Evolutionary conservation across 2,329 filamentous ascomycete genomes (phyloP), one percentile per base, ranked within the genome.

Genomic region (Colletotrichum sp.): DNA sequence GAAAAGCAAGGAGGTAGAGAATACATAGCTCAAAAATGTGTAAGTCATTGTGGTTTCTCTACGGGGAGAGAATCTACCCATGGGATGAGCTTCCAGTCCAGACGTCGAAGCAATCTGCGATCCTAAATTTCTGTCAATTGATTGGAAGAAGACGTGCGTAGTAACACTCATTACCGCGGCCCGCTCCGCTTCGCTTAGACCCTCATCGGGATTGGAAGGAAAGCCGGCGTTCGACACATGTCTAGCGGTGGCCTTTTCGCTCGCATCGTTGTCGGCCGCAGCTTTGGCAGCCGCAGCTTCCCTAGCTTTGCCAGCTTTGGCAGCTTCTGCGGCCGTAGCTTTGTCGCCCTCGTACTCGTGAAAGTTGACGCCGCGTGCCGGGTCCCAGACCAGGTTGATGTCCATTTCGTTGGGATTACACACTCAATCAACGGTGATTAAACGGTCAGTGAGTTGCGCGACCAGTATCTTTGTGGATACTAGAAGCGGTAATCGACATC

Each of bases 1-100:
- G 85, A 77, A 90, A 92, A 79, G 88, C 90, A 6, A 91, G 84
- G 3, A 92, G 83, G 97, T 95, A 77, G 95, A 96, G 66, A 3
- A 71, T 27, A 22, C 60, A 65, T 3, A 74, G 71, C 71, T 74
- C n/a, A 8, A 34, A 25, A 34, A 22, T 22, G 16, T 22, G 27
- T 62, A 12, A 62, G 58, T 5, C 55, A 58, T 25, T 13, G 27
- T 16, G 28, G 13, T 9, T 15, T 15, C 8, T 15, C 8, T 12
- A 12, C 15, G 28, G n/a, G 12, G 27, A 27, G 5, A n/a, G 10
- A 1, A 8, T 27, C 5, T 36, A 74, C 71, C 71, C 71, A 74
- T 65, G 71, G 71, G 15, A 74, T 74, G 10, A 74, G 60, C 4
- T 9, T 65, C 43, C 39, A 58, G 67, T 74, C 71, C 9, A 74